These are phyloP conservation scores for Penicillium sp. DNA, from an alignment of 2,329 filamentous ascomycete genomes.

Conservation along the genomic window DNA sequence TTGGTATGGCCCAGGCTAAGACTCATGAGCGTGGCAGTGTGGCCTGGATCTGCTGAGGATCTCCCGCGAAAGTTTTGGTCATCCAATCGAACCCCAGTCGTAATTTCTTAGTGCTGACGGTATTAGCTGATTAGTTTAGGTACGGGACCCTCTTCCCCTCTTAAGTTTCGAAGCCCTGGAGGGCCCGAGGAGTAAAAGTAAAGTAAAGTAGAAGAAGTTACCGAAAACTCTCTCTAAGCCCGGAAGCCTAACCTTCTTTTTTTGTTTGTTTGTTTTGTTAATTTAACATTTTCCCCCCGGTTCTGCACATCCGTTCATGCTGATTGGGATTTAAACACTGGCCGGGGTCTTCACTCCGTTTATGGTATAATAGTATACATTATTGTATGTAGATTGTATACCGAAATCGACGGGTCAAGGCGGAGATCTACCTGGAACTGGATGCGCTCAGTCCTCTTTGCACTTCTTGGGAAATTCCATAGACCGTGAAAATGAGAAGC, in stretches of 20 bases:
- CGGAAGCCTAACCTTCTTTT: conserved; percentile 24
- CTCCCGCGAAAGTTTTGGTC: conserved; percentile 36
- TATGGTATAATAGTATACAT: neutral
- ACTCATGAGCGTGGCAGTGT: conserved; percentile 2
- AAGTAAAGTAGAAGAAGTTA: conserved; percentile 20
- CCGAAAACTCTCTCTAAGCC: conserved; percentile 21
- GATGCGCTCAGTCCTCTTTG: conserved; percentile 6
- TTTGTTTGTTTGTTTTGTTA: neutral
- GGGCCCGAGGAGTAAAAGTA: conserved; percentile 1
- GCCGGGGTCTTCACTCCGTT: neutral
- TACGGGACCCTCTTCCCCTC: conserved; percentile 26
- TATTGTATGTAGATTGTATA: conserved; percentile 1
- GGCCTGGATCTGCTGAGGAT: conserved; percentile 38
- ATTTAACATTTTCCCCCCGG: conserved; percentile 8
- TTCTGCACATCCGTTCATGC: conserved; percentile 14
- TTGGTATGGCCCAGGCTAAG: neutral
- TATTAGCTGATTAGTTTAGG: conserved; percentile 8
- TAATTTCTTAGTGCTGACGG: neutral
- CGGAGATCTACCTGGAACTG: conserved; percentile 4
- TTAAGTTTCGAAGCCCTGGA: neutral
- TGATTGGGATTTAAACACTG: conserved; percentile 13
- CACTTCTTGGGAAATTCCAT: neutral
- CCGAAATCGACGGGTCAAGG: neutral
- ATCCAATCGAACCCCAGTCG: conserved; percentile 26
- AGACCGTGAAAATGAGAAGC: neutral